A percentile compares a stretch with the other conserved stretches of the same genome.
Evolutionary conservation across 2,329 filamentous ascomycete genomes (phyloP).

Genomic region (Chrysoporthe puriensis): DNA sequence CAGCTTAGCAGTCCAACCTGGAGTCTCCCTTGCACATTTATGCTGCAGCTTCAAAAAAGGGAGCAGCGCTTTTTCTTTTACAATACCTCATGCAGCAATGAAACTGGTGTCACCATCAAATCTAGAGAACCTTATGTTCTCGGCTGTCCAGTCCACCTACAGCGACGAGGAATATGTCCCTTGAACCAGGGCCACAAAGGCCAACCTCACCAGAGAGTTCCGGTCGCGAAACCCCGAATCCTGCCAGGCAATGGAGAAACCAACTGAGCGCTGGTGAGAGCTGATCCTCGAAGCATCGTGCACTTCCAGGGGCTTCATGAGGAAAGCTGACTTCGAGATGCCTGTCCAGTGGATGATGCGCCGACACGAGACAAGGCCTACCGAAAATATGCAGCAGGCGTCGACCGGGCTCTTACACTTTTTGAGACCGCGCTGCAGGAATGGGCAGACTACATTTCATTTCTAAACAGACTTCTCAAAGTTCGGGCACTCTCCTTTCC

Average conservation of each 20-base stretch:
- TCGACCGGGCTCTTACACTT: conserved; percentile 84
- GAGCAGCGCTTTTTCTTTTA: conserved; percentile 15
- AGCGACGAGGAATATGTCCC: conserved; percentile 55
- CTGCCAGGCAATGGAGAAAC: conserved; percentile 75
- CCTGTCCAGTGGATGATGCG: conserved; percentile 40
- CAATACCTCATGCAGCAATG: conserved; percentile 24
- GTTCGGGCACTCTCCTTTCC: conserved; percentile 45
- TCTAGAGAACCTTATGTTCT: conserved; percentile 30
- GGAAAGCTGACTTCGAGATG: conserved; percentile 13
- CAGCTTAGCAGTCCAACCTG: conserved; percentile 21
- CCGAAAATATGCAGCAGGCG: conserved; percentile 84
- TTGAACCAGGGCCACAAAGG: conserved; percentile 62
- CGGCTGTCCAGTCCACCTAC: conserved; percentile 20
- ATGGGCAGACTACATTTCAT: conserved; percentile 99
- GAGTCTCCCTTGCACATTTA: conserved; percentile 14
- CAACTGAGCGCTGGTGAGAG: conserved; percentile 75
- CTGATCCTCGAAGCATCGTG: conserved; percentile 6
- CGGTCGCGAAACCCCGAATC: conserved; percentile 74
- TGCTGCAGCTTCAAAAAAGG: conserved; percentile 13
- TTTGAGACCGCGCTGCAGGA: conserved; percentile 95
- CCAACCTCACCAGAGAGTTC: conserved; percentile 81
- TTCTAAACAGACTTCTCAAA: conserved; percentile 88
- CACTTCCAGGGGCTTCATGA: not conserved
- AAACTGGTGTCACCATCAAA: conserved; percentile 20
- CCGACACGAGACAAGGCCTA: conserved; percentile 68